Conservation (phyloP, 192 early-diverging fungal species). For the Linnemannia schmuckeri region DNA sequence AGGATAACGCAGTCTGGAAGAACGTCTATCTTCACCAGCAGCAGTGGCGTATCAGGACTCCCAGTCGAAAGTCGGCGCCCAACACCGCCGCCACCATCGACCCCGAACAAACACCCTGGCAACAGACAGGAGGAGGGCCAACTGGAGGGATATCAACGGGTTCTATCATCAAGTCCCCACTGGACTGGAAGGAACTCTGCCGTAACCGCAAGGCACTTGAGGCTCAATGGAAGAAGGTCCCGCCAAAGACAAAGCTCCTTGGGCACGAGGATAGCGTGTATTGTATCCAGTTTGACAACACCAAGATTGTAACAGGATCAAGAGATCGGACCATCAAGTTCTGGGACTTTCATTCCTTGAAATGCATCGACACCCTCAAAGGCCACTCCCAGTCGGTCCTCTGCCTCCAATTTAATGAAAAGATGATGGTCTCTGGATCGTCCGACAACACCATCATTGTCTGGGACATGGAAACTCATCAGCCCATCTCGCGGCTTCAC, state of each 20-base stretch:
- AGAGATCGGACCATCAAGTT: slow-evolving; percentile 80
- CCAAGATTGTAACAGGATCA: slow-evolving; percentile 80
- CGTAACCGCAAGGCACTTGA: slow-evolving; percentile 71
- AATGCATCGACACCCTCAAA: slow-evolving; percentile 68
- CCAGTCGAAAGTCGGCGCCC: background rate
- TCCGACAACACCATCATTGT: slow-evolving; percentile 86
- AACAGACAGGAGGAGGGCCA: background rate
- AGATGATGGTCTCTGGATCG: slow-evolving; percentile 83
- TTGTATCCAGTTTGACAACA: slow-evolving; percentile 85
- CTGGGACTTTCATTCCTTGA: slow-evolving; percentile 78
- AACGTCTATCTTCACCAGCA: slow-evolving; percentile 65
- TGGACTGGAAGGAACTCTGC: slow-evolving; percentile 82
- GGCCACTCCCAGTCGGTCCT: slow-evolving; percentile 79
- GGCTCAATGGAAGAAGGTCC: slow-evolving; percentile 66
- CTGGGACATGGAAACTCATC: slow-evolving; percentile 77
- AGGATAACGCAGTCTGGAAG: slow-evolving; percentile 82
- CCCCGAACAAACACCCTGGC: background rate
- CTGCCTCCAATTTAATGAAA: slow-evolving; percentile 83
- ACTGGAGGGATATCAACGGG: background rate
- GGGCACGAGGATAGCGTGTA: slow-evolving; percentile 89
- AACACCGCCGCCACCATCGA: background rate
- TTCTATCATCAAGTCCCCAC: background rate
- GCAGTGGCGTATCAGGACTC: slow-evolving; percentile 59
- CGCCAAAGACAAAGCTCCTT: slow-evolving; percentile 64
- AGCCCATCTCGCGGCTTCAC: slow-evolving; percentile 60